Evolutionary conservation across 1,139 yeast genomes (phyloP), one percentile per base, ranked within the genome.

Genomic region (Candida anutae): DNA sequence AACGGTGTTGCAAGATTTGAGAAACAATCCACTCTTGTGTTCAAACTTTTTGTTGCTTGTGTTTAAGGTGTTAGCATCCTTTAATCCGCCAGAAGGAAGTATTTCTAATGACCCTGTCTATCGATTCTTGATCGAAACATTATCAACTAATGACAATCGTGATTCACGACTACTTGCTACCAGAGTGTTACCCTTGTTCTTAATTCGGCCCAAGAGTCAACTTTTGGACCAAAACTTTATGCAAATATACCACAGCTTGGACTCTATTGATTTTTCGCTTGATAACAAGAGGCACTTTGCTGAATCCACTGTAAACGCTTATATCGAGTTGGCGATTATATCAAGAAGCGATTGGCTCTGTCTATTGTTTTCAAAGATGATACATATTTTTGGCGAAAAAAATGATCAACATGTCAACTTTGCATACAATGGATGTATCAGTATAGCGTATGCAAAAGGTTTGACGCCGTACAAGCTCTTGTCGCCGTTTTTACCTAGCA

Each of bases 401-500:
- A 76, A 75, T 40, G 72, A 74, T 22, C 79, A 79, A 36, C 72
- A 74, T 37, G 70, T 76, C 1, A 73, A 82, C 27, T 55, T 78
- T 28, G 84, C 83, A 0, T 73, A 74, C 37, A 73, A 71, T 42
- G 74, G 74, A 29, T 50, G 82, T 13, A 50, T 68, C 13, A 52
- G 61, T 15, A 62, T 77, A 9, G 67, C 78, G 0, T 48, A 53
- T 13, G 53, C 62, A 2, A 61, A 63, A 33, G 48, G 57, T 2
- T 48, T 72, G 17, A 69, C 82, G 2, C 77, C 85, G 0, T 77
- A 78, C 58, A 83, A 81, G 44, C 52, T 90, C 12, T 56, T 87
- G 20, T 72, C 85, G 3, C 95, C 95, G 0, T 82, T 75, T 38
- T 66, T 90, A 45, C 83, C 93, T 1, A 69, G 81, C 28, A 62